These are phyloP conservation scores for Yamadazyma kanchanaburiensis DNA, from an alignment of 1,139 yeast genomes.

Conservation along the genomic window DNA sequence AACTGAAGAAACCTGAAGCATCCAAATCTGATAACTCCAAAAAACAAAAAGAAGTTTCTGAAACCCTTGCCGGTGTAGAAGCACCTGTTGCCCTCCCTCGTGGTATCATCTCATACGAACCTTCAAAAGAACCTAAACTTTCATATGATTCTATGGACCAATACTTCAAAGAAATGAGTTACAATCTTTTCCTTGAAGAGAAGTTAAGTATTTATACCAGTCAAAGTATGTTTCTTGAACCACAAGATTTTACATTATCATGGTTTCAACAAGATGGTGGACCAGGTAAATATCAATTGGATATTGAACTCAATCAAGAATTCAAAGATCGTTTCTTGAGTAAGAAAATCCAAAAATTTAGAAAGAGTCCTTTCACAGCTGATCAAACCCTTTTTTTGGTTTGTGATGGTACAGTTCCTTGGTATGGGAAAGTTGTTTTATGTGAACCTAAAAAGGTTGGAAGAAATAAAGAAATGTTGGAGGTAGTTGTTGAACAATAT, in stretches of 20 bases:
- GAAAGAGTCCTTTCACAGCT: constrained; percentile 45
- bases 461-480: constrained; percentile 24
- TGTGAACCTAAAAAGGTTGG: constrained; percentile 25
- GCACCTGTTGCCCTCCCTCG: constrained; percentile 17
- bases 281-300: constrained; percentile 38
- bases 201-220: constrained; percentile 41
- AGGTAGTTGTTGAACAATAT: constrained; percentile 48
- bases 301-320: constrained; percentile 35
- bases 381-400: constrained; percentile 48
- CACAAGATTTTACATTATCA: constrained; percentile 40
- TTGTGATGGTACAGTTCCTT: constrained; percentile 33
- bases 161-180: constrained; percentile 60
- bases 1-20: not conserved
- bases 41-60: not conserved
- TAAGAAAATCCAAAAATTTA: constrained; percentile 36
- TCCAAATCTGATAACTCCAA: not conserved
- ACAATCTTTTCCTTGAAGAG: constrained; percentile 62
- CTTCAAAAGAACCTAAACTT: constrained; percentile 38
- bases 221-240: constrained; percentile 24
- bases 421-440: constrained; percentile 48
- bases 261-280: no score
- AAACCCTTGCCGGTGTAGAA: not conserved
- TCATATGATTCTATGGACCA: constrained; percentile 46
- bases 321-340: constrained; percentile 40
- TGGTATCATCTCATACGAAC: constrained; percentile 23